Evolutionary conservation across 164 flowering plant species (phyloP).

Genomic region (Nelumbo lutea): DNA sequence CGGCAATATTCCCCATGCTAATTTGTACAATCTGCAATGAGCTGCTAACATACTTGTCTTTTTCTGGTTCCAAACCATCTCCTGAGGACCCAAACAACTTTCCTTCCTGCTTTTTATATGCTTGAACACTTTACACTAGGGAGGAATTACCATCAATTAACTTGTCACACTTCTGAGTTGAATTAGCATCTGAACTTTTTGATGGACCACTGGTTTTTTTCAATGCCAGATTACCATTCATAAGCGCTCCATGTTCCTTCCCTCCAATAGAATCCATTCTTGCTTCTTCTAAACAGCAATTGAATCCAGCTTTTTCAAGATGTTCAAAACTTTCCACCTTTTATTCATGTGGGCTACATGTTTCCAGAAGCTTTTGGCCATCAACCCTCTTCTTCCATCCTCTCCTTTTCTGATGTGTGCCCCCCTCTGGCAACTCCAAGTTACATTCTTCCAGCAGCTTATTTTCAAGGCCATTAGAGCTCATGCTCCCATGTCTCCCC

Average conservation of each 20-base stretch:
- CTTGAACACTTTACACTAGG: not conserved
- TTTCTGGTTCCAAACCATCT: not conserved
- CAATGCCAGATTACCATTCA: not conserved
- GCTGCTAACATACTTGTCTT: constrained; percentile 1
- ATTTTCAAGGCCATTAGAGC: too few species aligned
- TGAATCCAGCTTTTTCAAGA: not conserved
- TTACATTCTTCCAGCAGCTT: too few species aligned
- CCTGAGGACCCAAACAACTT: not conserved
- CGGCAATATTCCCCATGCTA: not conserved
- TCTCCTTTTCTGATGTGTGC: too few species aligned
- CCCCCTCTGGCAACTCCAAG: too few species aligned
- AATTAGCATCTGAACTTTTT: not conserved
- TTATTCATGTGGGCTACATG: not conserved
- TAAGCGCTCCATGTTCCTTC: not conserved
- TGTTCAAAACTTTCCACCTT: not conserved
- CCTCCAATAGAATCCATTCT: not conserved
- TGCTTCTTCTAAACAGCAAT: not conserved
- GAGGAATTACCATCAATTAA: not conserved
- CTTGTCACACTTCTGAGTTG: constrained; percentile 3
- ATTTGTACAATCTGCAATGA: constrained; percentile 1
- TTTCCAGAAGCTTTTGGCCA: not conserved
- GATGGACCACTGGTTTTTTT: not conserved
- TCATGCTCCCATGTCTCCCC: too few species aligned
- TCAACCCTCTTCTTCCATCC: too few species aligned
- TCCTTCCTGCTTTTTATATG: constrained; percentile 1